phyloP scores from a whole-genome alignment of 352 stramenopile genomes.

The Globisporangium megalacanthum region DNA sequence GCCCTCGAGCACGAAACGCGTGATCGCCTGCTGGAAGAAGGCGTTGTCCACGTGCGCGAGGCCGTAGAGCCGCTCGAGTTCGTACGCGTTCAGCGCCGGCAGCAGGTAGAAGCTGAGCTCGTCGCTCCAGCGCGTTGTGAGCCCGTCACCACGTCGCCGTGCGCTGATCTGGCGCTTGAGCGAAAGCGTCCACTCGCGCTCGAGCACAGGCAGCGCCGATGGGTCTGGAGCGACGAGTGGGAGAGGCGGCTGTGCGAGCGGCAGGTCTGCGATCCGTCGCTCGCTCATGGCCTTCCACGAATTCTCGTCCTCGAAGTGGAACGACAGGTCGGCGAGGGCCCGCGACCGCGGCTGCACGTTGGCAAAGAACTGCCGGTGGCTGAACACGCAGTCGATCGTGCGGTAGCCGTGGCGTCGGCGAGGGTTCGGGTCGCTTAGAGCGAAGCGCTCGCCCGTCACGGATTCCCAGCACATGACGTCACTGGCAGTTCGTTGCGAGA shows the following conservation, averaged over 20 bases:
- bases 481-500: conserved; percentile 4
- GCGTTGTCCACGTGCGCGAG: conserved; percentile 63
- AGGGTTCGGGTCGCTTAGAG: conserved; percentile 19
- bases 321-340: conserved; percentile 36
- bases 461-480: conserved; percentile 69
- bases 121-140: conserved; percentile 69
- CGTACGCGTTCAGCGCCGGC: conserved; percentile 84
- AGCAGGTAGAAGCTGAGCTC: conserved; percentile 75
- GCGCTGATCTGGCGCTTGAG: conserved; percentile 39
- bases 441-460: conserved; percentile 48
- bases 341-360: conserved; percentile 61
- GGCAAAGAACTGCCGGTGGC: conserved; percentile 58
- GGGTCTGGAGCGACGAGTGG: conserved; percentile 28
- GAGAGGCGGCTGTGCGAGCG: conserved; percentile 21
- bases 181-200: conserved; percentile 40
- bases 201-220: conserved; percentile 20
- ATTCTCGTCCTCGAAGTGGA: conserved; percentile 53
- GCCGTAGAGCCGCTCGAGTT: conserved; percentile 72
- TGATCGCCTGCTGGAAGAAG: conserved; percentile 82
- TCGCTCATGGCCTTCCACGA: conserved; percentile 62
- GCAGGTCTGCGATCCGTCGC: conserved; percentile 38
- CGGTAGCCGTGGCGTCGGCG: conserved; percentile 39
- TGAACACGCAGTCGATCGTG: conserved; percentile 84
- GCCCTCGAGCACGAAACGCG: conserved; percentile 64
- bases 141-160: conserved; percentile 32